Base-by-base conservation (phyloP, 2,329 filamentous ascomycete species). In the Xylariaceae sp. region DNA sequence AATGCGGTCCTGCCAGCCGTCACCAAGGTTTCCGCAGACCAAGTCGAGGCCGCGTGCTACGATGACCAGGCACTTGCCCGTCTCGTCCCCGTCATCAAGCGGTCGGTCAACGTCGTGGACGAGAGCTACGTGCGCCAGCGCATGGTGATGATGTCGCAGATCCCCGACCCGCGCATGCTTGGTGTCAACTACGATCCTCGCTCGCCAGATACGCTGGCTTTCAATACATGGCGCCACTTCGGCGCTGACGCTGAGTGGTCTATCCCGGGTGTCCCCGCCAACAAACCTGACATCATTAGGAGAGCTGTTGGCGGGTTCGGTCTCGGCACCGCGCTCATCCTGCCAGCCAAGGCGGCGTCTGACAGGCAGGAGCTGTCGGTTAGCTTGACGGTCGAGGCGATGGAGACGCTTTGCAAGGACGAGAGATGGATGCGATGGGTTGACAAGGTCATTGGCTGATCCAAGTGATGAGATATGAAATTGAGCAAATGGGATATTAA, bases 141-240 rank as follows among this genome's bases (percentile, higher is more conserved):
- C 9, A 69, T 72, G 4, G 68, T 68, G 27, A 67, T 74, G 62
- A 69, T 74, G 48, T 65, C 64, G 41, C 66, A 67, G 9, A 65
- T 67, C 2, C 62, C 69, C 7, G 74, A 76, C 60, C 73, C 73
- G 41, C 72, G 73, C 6, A 62, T 64, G 37, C 60, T 76, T 35
- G 73, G 73, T 11, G 65, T 76, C 27, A 67, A 69, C 19, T 69
- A 73, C 53, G 72, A 75, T 54, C 72, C 73, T 29, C 65, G 72
- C n/a, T 67, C 70, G 45, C 69, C 72, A 2, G 66, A 70, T 48
- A 66, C 70, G 41, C 66, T 76, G 40, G 69, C 70, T 8, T 73
- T 76, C 66, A 76, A 76, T 58, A 75, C 73, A 3, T 77, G 74
- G 74, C 66, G 72, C 6, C 68, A 71, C 53, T 72, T 76, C 58